Percentiles rank a stretch among this genome's conserved stretches.
phyloP scores from a whole-genome alignment of 2,329 filamentous ascomycete species.

The Xylariaceae sp. region DNA sequence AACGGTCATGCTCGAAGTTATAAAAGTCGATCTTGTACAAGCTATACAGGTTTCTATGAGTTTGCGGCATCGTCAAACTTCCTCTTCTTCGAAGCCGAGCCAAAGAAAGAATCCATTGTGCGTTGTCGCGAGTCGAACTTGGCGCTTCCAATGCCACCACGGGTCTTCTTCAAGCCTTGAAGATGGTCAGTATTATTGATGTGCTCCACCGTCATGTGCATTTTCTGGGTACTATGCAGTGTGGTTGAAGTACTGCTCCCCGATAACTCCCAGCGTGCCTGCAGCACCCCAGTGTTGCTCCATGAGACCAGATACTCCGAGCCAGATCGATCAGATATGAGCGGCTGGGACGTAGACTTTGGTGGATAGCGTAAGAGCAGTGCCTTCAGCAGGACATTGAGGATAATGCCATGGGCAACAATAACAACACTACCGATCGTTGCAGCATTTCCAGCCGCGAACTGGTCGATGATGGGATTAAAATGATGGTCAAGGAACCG shows the following conservation, averaged over 20 bases:
- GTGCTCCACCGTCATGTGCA: constrained; percentile 46
- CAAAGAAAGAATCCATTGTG: constrained; percentile 73
- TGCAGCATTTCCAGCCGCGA: constrained; percentile 33
- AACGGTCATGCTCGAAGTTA: neutral
- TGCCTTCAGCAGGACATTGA: constrained; percentile 63
- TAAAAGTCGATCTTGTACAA: neutral
- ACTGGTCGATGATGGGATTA: constrained; percentile 47
- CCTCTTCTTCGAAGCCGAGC: constrained; percentile 44
- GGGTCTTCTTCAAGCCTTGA: constrained; percentile 68
- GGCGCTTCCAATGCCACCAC: constrained; percentile 76
- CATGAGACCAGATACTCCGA: constrained; percentile 37
- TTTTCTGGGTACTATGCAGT: constrained; percentile 23
- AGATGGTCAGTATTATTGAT: constrained; percentile 73
- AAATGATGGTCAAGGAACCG: constrained; percentile 64
- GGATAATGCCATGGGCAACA: constrained; percentile 79
- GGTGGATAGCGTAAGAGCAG: constrained; percentile 53
- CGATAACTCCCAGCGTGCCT: constrained; percentile 21
- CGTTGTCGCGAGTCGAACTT: constrained; percentile 71
- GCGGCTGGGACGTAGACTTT: constrained; percentile 5
- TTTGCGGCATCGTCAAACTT: constrained; percentile 35
- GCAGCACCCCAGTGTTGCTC: constrained; percentile 47
- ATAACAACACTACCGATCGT: constrained; percentile 65
- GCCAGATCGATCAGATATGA: neutral
- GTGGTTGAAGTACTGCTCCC: neutral
- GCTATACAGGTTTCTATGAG: constrained; percentile 7